Evolutionary conservation across 2,329 filamentous ascomycete genomes (phyloP), one percentile per base, ranked within the genome.

Genomic region (Aureobasidium sp.): DNA sequence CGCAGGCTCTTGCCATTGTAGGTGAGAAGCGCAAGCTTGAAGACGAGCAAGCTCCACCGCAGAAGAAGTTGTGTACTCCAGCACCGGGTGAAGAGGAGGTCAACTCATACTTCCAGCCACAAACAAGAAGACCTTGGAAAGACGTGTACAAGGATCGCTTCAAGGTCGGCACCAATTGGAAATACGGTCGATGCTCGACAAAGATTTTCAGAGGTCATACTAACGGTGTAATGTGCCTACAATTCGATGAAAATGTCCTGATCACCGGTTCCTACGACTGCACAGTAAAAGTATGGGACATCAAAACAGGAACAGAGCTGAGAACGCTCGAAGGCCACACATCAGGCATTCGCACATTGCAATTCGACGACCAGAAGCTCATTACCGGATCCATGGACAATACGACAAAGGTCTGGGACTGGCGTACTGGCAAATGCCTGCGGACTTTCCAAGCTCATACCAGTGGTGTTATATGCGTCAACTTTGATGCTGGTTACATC

Each of bases 161-260:
- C 80, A 94, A 93, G 73, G 91, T 99, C 52, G 93, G 94, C 57
- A 94, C 88, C 64, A 97, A 97, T 73, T 99, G 94, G 94, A 96
- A 96, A 73, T 91, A 96, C 66, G 93, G 94, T 4, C 86, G 93
- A 41, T 97, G 88, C 76, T 87, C 87, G 7, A 88, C 90, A 67
- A 91, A 88, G 71, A 85, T 89, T 13, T 91, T 99, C 74, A 87
- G 87, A 68, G 93, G 92, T 1, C 88, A 97, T 74, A 87, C 84
- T 12, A 97, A 97, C 71, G 93, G 93, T 42, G 86, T 94, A 63
- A 94, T 87, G 83, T 87, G 85, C 67, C 74, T 88, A 44, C 86
- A 88, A 69, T 87, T 99, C 65, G 90, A 95, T 68, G 92, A 97
- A 67, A 90, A 90, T 67, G 89, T 95, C 64, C 81, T 99, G 56